Percentiles rank a stretch among this genome's conserved stretches.
These are phyloP conservation scores for Rosa hybrid DNA, from an alignment of 331 rosid genomes.

Conservation along the genomic window DNA sequence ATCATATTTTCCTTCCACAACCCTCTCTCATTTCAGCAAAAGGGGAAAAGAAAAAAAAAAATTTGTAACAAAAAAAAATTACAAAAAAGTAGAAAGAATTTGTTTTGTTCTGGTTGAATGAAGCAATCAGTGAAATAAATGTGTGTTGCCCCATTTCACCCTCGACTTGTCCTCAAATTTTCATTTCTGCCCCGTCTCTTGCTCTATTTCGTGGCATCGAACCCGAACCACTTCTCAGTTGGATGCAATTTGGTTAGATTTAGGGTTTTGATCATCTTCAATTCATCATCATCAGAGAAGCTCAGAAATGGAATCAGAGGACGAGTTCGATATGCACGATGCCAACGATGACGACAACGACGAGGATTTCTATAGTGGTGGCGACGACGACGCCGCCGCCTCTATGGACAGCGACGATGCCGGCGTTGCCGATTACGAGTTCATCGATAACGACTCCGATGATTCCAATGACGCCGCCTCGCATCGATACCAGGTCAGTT, in stretches of 20 bases:
- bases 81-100: too few relatives aligned
- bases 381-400: conserved; percentile 48
- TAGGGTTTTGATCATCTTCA: conserved; percentile 40
- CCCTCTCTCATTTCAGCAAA: too few relatives aligned
- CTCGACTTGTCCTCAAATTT: too few relatives aligned
- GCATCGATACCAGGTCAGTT: conserved; percentile 49
- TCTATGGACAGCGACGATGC: conserved; percentile 61
- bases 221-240: not conserved
- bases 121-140: not conserved
- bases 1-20: too few relatives aligned
- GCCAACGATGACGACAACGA: conserved; percentile 55
- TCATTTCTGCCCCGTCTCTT: not conserved
- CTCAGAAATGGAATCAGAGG: conserved; percentile 51
- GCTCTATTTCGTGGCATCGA: not conserved
- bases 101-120: too few relatives aligned
- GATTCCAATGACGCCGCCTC: conserved; percentile 55
- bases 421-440: conserved; percentile 63
- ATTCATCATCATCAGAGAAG: not conserved
- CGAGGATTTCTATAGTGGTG: conserved; percentile 58
- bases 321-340: conserved; percentile 62
- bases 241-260: conserved; percentile 10
- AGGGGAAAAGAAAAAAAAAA: too few relatives aligned
- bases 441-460: conserved; percentile 62
- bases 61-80: too few relatives aligned
- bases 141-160: not conserved